These are phyloP conservation scores for Bruguiera gymnorhiza DNA, from an alignment of 345 rosid genomes.

Conservation along the genomic window DNA sequence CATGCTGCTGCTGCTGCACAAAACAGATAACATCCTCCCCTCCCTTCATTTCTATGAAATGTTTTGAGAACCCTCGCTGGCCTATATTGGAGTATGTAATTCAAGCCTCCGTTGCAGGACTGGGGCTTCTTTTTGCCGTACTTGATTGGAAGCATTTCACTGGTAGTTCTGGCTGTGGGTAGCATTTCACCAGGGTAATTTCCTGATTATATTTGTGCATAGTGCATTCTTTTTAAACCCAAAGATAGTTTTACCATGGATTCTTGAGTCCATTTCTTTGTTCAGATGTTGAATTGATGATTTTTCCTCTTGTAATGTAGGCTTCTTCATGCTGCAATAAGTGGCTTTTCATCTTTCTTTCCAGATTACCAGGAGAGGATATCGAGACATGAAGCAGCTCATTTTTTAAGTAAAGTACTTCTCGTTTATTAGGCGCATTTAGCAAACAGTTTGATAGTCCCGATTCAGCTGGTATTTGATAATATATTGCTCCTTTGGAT, in stretches of 20 bases:
- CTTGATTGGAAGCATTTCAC: conserved; percentile 85
- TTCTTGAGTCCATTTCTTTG: not conserved
- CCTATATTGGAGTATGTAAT: not conserved
- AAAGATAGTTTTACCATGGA: not conserved
- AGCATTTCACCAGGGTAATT: conserved; percentile 87
- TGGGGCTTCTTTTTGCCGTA: conserved; percentile 98
- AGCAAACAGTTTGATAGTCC: not conserved
- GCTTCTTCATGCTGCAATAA: conserved; percentile 87
- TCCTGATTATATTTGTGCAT: not conserved
- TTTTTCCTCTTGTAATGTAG: conserved; percentile 27
- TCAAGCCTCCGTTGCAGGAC: conserved; percentile 43
- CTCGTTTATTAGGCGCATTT: not conserved
- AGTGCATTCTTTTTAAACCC: too few species aligned
- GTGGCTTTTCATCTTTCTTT: conserved; percentile 70
- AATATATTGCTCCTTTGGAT: not conserved
- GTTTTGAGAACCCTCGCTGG: not conserved
- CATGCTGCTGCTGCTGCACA: too few species aligned
- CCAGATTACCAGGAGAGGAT: conserved; percentile 89
- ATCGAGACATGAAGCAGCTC: conserved; percentile 87
- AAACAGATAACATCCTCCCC: too few species aligned
- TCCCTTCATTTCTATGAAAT: too few species aligned
- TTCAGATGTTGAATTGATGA: conserved; percentile 4
- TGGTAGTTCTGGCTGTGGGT: conserved; percentile 77
- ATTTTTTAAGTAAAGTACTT: conserved; percentile 79
- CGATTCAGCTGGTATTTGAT: conserved; percentile 11